phyloP scores from a whole-genome alignment of 2,329 filamentous ascomycete species.

The Aureobasidium subglaciale region DNA sequence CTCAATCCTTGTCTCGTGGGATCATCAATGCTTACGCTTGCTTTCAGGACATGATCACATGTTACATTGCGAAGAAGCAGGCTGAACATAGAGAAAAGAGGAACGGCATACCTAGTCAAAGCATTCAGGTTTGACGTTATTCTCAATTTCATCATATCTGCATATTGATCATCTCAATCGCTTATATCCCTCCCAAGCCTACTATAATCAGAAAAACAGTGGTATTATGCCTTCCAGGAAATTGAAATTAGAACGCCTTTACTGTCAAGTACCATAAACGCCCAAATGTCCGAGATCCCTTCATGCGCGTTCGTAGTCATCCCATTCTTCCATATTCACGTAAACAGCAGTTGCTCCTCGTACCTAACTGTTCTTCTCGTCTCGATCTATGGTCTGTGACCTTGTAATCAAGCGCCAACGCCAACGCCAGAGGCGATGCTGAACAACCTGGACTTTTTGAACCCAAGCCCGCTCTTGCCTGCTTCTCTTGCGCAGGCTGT shows the following conservation, averaged over 20 bases:
- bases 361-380: neutral
- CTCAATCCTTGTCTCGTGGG: too few relatives aligned
- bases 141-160: neutral
- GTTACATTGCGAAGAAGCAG: too few relatives aligned
- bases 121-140: too few relatives aligned
- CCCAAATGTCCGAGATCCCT: neutral
- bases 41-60: too few relatives aligned
- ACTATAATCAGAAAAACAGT: neutral
- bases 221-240: neutral
- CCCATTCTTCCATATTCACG: neutral
- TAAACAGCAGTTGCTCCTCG: neutral
- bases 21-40: too few relatives aligned
- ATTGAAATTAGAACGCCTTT: neutral
- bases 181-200: neutral
- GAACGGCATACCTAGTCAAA: too few relatives aligned
- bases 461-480: conserved; percentile 25
- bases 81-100: too few relatives aligned
- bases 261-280: neutral
- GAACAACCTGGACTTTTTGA: conserved; percentile 27
- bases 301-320: neutral
- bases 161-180: neutral
- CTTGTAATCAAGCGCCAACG: conserved; percentile 15
- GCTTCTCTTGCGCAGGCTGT: conserved; percentile 27
- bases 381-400: too few relatives aligned
- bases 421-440: conserved; percentile 11